Percentiles rank a stretch among this genome's conserved stretches.
These are phyloP conservation scores for Earliella scabrosa DNA, from an alignment of 1,284 basidiomycete genomes.

Conservation along the genomic window DNA sequence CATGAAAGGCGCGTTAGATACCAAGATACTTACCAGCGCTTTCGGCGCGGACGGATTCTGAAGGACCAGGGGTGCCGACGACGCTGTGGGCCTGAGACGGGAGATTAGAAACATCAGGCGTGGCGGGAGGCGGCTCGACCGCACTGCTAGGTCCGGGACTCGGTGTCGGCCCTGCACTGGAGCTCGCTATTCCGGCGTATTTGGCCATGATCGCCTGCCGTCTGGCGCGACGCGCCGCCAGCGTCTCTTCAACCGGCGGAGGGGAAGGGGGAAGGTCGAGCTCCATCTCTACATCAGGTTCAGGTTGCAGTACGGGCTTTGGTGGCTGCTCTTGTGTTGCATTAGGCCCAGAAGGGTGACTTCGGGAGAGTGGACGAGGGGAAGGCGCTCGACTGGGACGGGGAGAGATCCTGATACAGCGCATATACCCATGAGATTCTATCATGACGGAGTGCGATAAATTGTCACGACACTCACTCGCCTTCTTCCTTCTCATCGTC, in stretches of 20 bases:
- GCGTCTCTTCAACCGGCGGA: conserved; percentile 69
- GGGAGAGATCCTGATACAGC: conserved; percentile 61
- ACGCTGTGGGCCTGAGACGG: conserved; percentile 57
- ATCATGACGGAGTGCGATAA: conserved; percentile 1
- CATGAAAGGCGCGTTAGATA: too few relatives aligned
- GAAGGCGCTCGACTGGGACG: conserved; percentile 41
- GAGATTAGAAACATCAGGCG: conserved; percentile 63
- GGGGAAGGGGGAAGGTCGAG: conserved; percentile 61
- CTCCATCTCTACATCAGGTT: conserved; percentile 54
- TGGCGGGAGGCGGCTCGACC: conserved; percentile 66
- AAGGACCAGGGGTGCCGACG: conserved; percentile 38
- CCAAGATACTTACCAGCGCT: conserved; percentile 15
- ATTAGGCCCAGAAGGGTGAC: not conserved
- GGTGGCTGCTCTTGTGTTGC: not conserved
- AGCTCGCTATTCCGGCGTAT: conserved; percentile 60
- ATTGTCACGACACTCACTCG: conserved; percentile 63
- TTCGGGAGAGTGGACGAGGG: conserved; percentile 23
- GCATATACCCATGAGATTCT: conserved; percentile 7
- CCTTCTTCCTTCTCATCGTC: conserved; percentile 77
- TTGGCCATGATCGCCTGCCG: conserved; percentile 88
- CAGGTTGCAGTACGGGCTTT: conserved; percentile 5
- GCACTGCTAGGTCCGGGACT: conserved; percentile 72
- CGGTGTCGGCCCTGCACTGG: conserved; percentile 47
- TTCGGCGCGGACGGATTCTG: conserved; percentile 14
- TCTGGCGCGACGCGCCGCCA: conserved; percentile 81